Evolutionary conservation across 352 stramenopile genomes (phyloP).

Genomic region (Phytophthora ohioensis): DNA sequence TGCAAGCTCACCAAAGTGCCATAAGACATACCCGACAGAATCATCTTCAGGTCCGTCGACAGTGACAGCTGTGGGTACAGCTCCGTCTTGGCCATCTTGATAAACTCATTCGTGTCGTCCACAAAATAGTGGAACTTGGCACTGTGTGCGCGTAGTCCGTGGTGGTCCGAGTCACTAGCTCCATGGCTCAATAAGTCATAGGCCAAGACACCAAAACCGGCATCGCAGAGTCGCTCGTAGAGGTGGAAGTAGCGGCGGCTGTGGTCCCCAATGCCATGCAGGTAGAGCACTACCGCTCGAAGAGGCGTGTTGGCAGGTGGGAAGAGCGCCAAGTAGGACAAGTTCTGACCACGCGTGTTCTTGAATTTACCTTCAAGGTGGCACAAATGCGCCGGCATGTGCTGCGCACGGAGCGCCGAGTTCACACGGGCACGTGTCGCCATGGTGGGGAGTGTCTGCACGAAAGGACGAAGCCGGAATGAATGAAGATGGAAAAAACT

Average conservation of each 20-base stretch:
- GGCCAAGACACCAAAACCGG: conserved; percentile 53
- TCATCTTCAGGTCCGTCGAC: conserved; percentile 37
- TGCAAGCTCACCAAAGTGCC: conserved; percentile 67
- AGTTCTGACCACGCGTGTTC: conserved; percentile 51
- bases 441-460: conserved; percentile 1
- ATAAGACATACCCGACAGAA: conserved; percentile 74
- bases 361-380: conserved; percentile 46
- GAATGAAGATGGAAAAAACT: conserved; percentile 17
- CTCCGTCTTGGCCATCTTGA: conserved; percentile 46
- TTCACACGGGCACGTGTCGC: conserved; percentile 26
- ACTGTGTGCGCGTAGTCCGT: conserved; percentile 42
- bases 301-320: conserved; percentile 24
- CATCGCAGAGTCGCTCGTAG: conserved; percentile 48
- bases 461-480: conserved; percentile 15
- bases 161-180: conserved; percentile 46
- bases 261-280: conserved; percentile 64
- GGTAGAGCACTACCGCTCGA: conserved; percentile 56
- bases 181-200: conserved; percentile 65
- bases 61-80: conserved; percentile 36
- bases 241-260: conserved; percentile 52
- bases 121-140: conserved; percentile 57
- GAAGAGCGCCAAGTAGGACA: conserved; percentile 58
- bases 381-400: conserved; percentile 51
- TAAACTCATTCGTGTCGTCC: conserved; percentile 61
- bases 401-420: conserved; percentile 37